phyloP scores from a whole-genome alignment of 805 yeast species.

The Yamadazyma laniorum region DNA sequence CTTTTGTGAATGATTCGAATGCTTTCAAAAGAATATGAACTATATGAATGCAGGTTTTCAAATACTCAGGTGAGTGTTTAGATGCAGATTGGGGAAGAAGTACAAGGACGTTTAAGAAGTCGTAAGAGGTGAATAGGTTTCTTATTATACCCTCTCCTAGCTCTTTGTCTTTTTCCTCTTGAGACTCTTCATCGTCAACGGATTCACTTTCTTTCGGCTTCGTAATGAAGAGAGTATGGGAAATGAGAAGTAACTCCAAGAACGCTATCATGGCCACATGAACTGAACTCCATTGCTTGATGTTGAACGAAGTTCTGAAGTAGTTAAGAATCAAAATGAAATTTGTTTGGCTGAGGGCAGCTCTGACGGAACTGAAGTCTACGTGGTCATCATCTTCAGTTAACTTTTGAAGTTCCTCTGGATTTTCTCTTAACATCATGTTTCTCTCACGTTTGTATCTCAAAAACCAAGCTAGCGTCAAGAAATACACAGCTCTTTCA shows the following conservation, averaged over 20 bases:
- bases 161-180: slow-evolving; percentile 37
- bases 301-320: slow-evolving; percentile 42
- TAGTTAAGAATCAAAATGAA: slow-evolving; percentile 51
- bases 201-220: slow-evolving; percentile 19
- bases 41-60: slow-evolving; percentile 60
- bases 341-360: slow-evolving; percentile 59
- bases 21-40: slow-evolving; percentile 64
- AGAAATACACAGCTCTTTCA: slow-evolving; percentile 48
- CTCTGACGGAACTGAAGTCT: slow-evolving; percentile 47
- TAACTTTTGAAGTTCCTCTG: slow-evolving; percentile 9
- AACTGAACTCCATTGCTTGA: slow-evolving; percentile 55
- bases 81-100: slow-evolving; percentile 62
- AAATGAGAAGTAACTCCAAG: slow-evolving; percentile 55
- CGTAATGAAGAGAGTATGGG: slow-evolving; percentile 40
- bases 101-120: slow-evolving; percentile 53
- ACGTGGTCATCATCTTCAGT: slow-evolving; percentile 25
- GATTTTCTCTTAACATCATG: slow-evolving; percentile 8
- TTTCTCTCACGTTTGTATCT: slow-evolving; percentile 52
- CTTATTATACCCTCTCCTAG: slow-evolving; percentile 58
- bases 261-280: slow-evolving; percentile 71
- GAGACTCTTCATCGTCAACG: slow-evolving; percentile 46
- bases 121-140: slow-evolving; percentile 67
- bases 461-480: slow-evolving; percentile 72
- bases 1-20: slow-evolving; percentile 62
- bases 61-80: slow-evolving; percentile 60